These are phyloP conservation scores for Coemansia sp. DNA, from an alignment of 192 early-diverging fungal genomes.

Conservation along the genomic window DNA sequence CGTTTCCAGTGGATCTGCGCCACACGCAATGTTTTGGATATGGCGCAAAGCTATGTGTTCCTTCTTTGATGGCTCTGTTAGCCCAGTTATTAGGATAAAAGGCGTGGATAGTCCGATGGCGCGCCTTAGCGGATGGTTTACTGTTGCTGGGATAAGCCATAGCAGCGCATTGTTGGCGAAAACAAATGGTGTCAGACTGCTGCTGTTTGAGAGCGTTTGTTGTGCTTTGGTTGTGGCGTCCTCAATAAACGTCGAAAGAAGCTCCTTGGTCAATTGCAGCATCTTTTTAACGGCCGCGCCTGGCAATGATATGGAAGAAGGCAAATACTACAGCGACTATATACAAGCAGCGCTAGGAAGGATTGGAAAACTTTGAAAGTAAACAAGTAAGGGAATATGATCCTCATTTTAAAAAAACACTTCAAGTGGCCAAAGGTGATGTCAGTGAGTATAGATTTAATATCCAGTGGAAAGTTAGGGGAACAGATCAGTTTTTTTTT, in stretches of 20 bases:
- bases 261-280: slow-evolving; percentile 32
- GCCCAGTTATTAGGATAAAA: slow-evolving; percentile 39
- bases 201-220: slow-evolving; percentile 14
- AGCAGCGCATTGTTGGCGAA: slow-evolving; percentile 39
- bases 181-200: slow-evolving; percentile 32
- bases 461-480: too few species aligned
- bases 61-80: background rate
- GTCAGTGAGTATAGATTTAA: too few species aligned
- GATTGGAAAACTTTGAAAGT: too few species aligned
- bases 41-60: background rate
- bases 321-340: background rate
- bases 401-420: too few species aligned
- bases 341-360: too few species aligned
- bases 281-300: too few species aligned
- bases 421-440: too few species aligned
- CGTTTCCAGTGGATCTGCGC: slow-evolving; percentile 29
- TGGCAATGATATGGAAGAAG: background rate
- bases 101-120: slow-evolving; percentile 28
- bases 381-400: too few species aligned
- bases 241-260: slow-evolving; percentile 31
- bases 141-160: slow-evolving; percentile 25
- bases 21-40: slow-evolving; percentile 19
- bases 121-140: slow-evolving; percentile 43
- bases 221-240: slow-evolving; percentile 24
- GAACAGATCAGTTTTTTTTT: too few species aligned